Evolutionary conservation across 2,329 filamentous ascomycete genomes (phyloP).

Genomic region (Onygenales sp.): DNA sequence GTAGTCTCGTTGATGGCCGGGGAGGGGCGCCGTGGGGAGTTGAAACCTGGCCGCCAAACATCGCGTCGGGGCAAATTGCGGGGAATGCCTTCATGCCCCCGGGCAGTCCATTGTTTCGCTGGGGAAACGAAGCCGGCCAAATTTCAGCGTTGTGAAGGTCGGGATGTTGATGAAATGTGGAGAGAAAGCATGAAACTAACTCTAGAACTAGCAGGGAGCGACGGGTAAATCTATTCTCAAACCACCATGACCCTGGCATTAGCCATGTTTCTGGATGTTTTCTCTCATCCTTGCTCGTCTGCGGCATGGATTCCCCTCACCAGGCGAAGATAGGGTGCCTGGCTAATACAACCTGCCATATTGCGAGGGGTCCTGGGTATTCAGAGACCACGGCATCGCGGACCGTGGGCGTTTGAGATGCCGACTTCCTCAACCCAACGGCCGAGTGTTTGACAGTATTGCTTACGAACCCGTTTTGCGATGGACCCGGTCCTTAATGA

Average conservation of each 20-base stretch:
- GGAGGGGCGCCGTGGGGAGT: too few relatives aligned
- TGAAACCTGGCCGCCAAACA: background rate
- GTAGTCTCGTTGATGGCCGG: too few relatives aligned
- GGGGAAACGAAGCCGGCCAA: background rate
- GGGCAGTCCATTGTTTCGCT: background rate
- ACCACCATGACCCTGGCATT: background rate
- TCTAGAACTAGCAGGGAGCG: background rate
- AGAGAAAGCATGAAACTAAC: background rate
- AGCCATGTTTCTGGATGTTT: background rate
- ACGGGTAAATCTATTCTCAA: background rate
- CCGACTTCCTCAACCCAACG: background rate
- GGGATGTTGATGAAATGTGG: background rate
- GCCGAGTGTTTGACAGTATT: background rate
- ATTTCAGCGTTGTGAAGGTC: background rate
- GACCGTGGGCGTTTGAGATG: background rate
- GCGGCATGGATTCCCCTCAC: background rate
- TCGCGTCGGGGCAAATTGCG: background rate
- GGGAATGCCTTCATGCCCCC: background rate
- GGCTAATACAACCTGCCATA: background rate
- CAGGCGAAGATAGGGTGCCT: background rate
- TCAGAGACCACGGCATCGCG: background rate
- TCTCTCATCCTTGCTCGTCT: background rate
- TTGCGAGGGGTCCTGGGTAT: background rate
- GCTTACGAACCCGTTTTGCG: too few relatives aligned
- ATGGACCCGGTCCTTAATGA: too few relatives aligned